Base-by-base conservation (phyloP, 192 early-diverging fungal genomes). In the Entrophospora sp. region DNA sequence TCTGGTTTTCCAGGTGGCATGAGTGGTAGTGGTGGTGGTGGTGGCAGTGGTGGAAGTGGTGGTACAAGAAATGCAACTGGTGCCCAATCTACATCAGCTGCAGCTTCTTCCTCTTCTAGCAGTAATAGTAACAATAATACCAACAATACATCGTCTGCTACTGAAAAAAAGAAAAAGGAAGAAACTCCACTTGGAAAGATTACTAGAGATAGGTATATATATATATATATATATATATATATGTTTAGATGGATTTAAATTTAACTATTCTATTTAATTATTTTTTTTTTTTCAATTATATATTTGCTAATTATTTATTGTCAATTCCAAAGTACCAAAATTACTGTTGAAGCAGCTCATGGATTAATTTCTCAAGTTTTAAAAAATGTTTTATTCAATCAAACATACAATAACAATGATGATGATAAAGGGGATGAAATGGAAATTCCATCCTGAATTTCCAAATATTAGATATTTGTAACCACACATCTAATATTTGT, bases 311-410 rank as follows among this genome's bases (percentile, higher is more conserved):
- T n/a, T n/a, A n/a, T n/a, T n/a, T n/a, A n/a, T n/a, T 74, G 57
- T 57, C n/a, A 14, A 16, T 16, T 30, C 48, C 32, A 46, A 20
- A 89, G 87, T 58, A 80, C 84, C 34, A 91, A 89, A 64, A 91
- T 91, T 32, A 81, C 86, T 4, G 77, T 81, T 8, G 92, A 94
- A 65, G 84, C 85, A n/a, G 74, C 79, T 0, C 92, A 94, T 69
- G 90, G 89, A 1, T 64, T 91, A 48, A 83, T 94, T 55, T 79
- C 86, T 6, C 92, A 94, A 66, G 86, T 94, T 5, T 70, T 94
- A n/a, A 93, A 93, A 64, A 78, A 89, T 59, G 66, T 87, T 9
- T 65, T 93, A 22, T 94, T 94, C 71, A 94, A 89, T 61, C 78
- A 70, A 43, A 5, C 48, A 40, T 40, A 66, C n/a, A n/a, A n/a